These are phyloP conservation scores for Mortierella hygrophila DNA, from an alignment of 192 early-diverging fungal genomes.

Conservation along the genomic window DNA sequence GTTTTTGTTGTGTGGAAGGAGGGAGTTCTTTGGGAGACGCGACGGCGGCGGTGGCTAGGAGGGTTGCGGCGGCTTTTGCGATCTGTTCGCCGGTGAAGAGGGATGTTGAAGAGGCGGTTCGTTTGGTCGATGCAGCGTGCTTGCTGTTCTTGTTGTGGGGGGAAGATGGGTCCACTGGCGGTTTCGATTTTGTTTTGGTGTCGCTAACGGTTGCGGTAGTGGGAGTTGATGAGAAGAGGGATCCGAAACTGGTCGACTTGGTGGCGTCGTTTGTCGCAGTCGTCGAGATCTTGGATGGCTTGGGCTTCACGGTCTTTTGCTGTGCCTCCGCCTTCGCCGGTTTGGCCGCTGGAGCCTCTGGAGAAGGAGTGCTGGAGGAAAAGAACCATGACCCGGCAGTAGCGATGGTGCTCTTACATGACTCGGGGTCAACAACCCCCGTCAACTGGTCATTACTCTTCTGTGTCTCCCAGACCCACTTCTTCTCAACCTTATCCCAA, in stretches of 20 bases:
- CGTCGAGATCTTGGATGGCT: background rate
- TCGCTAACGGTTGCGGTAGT: background rate
- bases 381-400: slow-evolving; percentile 14
- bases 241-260: slow-evolving; percentile 9
- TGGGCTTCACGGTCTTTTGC: background rate
- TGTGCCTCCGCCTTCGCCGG: no score
- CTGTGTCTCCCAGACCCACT: slow-evolving; percentile 13
- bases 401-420: background rate
- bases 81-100: slow-evolving; percentile 42
- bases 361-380: background rate
- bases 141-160: background rate
- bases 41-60: slow-evolving; percentile 16
- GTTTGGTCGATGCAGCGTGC: background rate
- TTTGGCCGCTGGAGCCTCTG: no score
- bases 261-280: background rate
- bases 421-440: slow-evolving; percentile 24
- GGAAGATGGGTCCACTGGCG: background rate
- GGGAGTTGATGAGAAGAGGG: background rate
- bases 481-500: slow-evolving; percentile 43
- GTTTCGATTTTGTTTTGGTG: slow-evolving; percentile 14
- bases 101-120: background rate
- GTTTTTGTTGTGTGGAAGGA: background rate
- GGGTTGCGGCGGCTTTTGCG: slow-evolving; percentile 27
- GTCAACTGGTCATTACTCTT: slow-evolving; percentile 48
- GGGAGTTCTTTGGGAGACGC: slow-evolving; percentile 12